Evolutionary conservation across 345 rosid genomes (phyloP).

Genomic region (Eucalyptus erythrocorys): DNA sequence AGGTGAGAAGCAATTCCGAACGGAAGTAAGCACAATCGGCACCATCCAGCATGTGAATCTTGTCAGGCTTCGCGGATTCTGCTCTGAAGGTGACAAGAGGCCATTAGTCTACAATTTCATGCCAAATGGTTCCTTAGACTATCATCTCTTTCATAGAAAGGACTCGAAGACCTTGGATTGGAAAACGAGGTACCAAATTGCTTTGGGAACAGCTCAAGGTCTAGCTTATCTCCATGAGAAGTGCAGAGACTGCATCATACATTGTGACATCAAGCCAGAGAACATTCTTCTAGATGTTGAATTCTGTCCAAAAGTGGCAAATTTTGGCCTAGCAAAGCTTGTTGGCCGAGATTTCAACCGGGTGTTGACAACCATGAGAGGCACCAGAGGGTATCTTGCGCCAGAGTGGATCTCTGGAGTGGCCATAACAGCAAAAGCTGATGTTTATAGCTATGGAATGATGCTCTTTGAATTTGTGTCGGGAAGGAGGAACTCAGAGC

Average conservation of each 20-base stretch:
- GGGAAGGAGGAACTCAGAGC: conserved; percentile 64
- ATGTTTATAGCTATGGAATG: conserved; percentile 90
- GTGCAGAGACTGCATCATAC: conserved; percentile 82
- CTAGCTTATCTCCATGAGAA: conserved; percentile 69
- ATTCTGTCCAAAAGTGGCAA: conserved; percentile 67
- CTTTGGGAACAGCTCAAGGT: conserved; percentile 71
- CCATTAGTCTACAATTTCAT: conserved; percentile 69
- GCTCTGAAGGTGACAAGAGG: conserved; percentile 58
- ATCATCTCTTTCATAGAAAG: conserved; percentile 29
- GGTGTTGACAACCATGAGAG: conserved; percentile 73
- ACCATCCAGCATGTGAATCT: conserved; percentile 74
- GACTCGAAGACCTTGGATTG: conserved; percentile 30
- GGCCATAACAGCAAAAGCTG: conserved; percentile 69
- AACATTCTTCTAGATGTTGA: conserved; percentile 69
- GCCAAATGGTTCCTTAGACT: conserved; percentile 65
- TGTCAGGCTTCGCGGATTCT: conserved; percentile 76
- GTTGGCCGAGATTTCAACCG: conserved; percentile 75
- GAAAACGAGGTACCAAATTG: conserved; percentile 49
- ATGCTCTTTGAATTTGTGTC: conserved; percentile 69
- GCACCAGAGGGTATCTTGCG: conserved; percentile 85
- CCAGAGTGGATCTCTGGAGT: conserved; percentile 88
- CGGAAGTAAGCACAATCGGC: conserved; percentile 74
- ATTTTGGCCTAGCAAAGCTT: conserved; percentile 77
- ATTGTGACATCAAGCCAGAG: conserved; percentile 79
- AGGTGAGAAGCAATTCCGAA: conserved; percentile 86